Conservation (phyloP, 2,329 filamentous ascomycete genomes). For the Amauroascus niger region DNA sequence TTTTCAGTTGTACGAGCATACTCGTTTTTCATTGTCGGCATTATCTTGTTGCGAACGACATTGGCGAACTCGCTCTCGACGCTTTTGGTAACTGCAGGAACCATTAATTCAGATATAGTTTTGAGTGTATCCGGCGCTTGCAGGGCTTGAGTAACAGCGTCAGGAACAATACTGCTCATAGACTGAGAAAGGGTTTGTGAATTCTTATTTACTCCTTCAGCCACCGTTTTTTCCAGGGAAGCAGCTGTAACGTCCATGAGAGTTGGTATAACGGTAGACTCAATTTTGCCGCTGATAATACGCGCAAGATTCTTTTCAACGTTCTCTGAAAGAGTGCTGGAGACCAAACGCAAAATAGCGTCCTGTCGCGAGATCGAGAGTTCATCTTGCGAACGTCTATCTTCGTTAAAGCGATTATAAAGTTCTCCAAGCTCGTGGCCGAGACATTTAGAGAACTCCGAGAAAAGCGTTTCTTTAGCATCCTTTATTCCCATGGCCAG, state of each 20-base stretch:
- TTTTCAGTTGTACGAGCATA: slow-evolving; percentile 58
- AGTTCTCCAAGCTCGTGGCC: slow-evolving; percentile 46
- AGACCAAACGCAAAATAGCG: slow-evolving; percentile 58
- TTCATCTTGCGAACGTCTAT: slow-evolving; percentile 56
- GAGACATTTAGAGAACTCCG: slow-evolving; percentile 41
- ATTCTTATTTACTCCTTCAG: slow-evolving; percentile 56
- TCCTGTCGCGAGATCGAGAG: slow-evolving; percentile 58
- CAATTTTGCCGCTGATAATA: slow-evolving; percentile 67
- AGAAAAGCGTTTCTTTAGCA: slow-evolving; percentile 40
- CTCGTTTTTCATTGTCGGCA: slow-evolving; percentile 56
- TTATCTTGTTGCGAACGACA: slow-evolving; percentile 53
- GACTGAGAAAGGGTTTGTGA: slow-evolving; percentile 62
- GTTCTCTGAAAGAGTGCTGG: slow-evolving; percentile 58
- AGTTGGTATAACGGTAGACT: slow-evolving; percentile 63
- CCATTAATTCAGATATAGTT: slow-evolving; percentile 61
- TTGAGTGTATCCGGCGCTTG: slow-evolving; percentile 65
- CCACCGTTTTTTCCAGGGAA: slow-evolving; percentile 62
- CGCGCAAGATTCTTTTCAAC: slow-evolving; percentile 66
- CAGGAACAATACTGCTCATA: slow-evolving; percentile 59
- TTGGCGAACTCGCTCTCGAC: slow-evolving; percentile 61
- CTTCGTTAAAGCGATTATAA: slow-evolving; percentile 57
- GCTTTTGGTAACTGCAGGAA: slow-evolving; percentile 54
- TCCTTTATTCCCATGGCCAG: slow-evolving; percentile 53
- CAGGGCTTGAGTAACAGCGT: slow-evolving; percentile 56
- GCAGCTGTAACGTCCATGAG: slow-evolving; percentile 58